These are phyloP conservation scores for Trypanosoma grayi DNA, from an alignment of 208 protist genomes.

Conservation along the genomic window DNA sequence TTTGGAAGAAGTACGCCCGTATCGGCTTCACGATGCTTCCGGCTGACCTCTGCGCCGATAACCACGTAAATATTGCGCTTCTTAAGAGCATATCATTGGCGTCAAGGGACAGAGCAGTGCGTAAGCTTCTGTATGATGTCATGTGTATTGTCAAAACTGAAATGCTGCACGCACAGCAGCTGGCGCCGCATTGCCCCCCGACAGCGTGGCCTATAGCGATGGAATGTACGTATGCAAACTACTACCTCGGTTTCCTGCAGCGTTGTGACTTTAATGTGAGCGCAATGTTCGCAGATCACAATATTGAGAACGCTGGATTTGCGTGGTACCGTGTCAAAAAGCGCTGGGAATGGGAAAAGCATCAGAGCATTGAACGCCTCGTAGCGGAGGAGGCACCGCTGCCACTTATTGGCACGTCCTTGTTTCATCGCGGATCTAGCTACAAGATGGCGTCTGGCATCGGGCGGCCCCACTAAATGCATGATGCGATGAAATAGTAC, in stretches of 20 bases:
- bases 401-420: conserved; percentile 56
- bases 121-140: conserved; percentile 73
- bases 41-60: conserved; percentile 84
- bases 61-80: conserved; percentile 83
- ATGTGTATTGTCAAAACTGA: conserved; percentile 85
- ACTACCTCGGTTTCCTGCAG: conserved; percentile 86
- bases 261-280: conserved; percentile 84
- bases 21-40: conserved; percentile 89
- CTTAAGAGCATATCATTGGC: conserved; percentile 84
- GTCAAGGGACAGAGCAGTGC: conserved; percentile 72
- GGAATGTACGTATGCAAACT: conserved; percentile 86
- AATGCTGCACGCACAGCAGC: conserved; percentile 77
- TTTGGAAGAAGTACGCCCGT: conserved; percentile 89
- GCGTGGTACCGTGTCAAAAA: conserved; percentile 85
- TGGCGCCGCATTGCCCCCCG: conserved; percentile 56
- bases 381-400: conserved; percentile 72
- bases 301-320: conserved; percentile 84
- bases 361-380: conserved; percentile 72
- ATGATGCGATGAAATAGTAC: not conserved
- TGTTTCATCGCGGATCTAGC: conserved; percentile 43
- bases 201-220: conserved; percentile 83
- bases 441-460: conserved; percentile 63
- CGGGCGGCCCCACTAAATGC: not conserved
- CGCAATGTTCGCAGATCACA: conserved; percentile 86
- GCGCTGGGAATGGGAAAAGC: conserved; percentile 72